Percentiles rank a stretch among this genome's conserved stretches.
Conservation (phyloP, 108 stramenopile genomes). For the Schizochytrium sp. region DNA sequence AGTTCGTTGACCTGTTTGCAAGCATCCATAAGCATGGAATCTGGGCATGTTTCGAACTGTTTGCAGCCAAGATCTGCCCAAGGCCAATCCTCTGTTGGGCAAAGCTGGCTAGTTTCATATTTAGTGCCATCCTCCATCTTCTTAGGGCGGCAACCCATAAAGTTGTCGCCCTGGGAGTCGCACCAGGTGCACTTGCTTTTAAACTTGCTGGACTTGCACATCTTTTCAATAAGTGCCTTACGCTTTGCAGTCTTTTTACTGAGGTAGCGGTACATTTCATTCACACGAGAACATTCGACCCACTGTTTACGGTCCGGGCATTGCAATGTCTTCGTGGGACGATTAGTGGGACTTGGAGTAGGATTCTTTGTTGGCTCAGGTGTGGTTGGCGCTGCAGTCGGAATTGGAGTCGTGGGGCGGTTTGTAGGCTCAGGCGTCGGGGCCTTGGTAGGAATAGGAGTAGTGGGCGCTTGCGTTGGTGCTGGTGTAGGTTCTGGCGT, state of each 20-base stretch:
- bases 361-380: neutral
- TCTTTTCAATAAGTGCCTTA: neutral
- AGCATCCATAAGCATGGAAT: neutral
- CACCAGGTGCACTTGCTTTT: neutral
- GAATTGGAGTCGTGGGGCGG: neutral
- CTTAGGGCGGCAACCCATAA: neutral
- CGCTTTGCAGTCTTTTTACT: neutral
- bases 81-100: neutral
- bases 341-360: neutral
- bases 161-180: neutral
- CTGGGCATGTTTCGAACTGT: neutral
- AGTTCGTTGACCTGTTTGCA: conserved; percentile 5
- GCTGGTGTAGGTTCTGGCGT: neutral
- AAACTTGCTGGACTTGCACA: neutral
- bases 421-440: neutral
- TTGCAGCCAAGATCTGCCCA: neutral
- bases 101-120: neutral
- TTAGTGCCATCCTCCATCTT: neutral
- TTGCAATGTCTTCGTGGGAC: neutral
- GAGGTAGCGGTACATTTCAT: neutral
- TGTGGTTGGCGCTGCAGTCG: neutral
- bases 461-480: neutral
- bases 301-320: neutral
- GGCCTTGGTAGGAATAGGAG: neutral
- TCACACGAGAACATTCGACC: conserved; percentile 10